These are phyloP conservation scores for Alloteropsis angusta DNA, from an alignment of 202 grass and related monocot species.

Conservation along the genomic window DNA sequence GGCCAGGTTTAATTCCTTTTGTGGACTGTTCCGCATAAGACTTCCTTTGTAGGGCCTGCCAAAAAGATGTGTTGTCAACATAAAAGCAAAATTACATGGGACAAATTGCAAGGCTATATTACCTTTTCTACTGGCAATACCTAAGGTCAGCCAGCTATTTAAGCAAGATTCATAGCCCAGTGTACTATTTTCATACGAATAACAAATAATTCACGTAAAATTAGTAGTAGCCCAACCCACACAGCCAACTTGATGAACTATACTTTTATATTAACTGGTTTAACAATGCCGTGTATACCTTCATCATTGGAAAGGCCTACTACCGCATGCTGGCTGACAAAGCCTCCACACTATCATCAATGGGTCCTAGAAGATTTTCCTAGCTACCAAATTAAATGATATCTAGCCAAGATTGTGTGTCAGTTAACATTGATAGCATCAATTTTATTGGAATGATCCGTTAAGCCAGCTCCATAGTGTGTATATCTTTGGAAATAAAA, in stretches of 20 bases:
- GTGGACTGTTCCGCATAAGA: neutral
- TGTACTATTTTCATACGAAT: neutral
- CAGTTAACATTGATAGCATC: neutral
- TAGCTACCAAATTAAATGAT: neutral
- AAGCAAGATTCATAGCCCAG: neutral
- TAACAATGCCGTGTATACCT: neutral
- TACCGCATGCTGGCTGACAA: neutral
- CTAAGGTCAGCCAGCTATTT: neutral
- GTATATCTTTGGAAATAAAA: neutral
- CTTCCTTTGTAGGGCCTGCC: conserved; percentile 21
- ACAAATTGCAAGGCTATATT: neutral
- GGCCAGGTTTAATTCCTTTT: conserved; percentile 20
- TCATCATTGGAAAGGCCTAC: neutral
- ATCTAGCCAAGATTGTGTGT: neutral
- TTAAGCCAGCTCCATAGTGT: neutral
- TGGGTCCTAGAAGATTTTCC: neutral
- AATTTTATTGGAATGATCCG: neutral
- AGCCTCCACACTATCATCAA: neutral
- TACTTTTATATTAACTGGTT: neutral
- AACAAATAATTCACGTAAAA: neutral
- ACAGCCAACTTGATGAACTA: neutral
- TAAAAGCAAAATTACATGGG: neutral
- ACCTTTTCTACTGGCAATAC: neutral
- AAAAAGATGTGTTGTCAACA: neutral
- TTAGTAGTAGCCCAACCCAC: neutral